Evolutionary conservation across 805 yeast genomes (phyloP).

Genomic region (Saturnispora zaruensis): DNA sequence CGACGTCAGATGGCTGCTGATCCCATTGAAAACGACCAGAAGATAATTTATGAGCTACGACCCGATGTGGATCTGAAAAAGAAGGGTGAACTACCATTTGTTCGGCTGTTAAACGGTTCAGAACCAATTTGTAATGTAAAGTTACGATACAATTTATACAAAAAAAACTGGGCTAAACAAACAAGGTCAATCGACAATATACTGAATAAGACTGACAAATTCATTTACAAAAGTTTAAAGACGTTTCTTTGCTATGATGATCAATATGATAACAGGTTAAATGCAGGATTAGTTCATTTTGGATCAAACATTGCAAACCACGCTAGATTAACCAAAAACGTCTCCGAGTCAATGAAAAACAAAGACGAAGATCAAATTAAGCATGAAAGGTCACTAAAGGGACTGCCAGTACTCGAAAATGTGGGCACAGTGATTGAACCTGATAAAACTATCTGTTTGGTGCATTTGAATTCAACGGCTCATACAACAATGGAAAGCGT

Average conservation of each 20-base stretch:
- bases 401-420: neutral
- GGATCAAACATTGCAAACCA: slow-evolving; percentile 38
- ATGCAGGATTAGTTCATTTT: slow-evolving; percentile 31
- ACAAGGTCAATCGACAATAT: slow-evolving; percentile 24
- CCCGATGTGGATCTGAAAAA: slow-evolving; percentile 6
- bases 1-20: neutral
- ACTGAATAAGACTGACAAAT: slow-evolving; percentile 28
- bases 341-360: slow-evolving; percentile 12
- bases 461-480: slow-evolving; percentile 13
- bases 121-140: slow-evolving; percentile 33
- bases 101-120: slow-evolving; percentile 34
- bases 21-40: slow-evolving; percentile 25
- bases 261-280: slow-evolving; percentile 24
- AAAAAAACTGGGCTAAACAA: slow-evolving; percentile 32
- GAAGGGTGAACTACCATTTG: slow-evolving; percentile 31
- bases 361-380: slow-evolving; percentile 7
- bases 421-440: slow-evolving; percentile 12
- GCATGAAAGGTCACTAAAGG: neutral
- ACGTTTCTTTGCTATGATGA: slow-evolving; percentile 17
- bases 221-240: slow-evolving; percentile 28
- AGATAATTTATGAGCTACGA: slow-evolving; percentile 24
- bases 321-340: slow-evolving; percentile 27
- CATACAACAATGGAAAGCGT: slow-evolving; percentile 12
- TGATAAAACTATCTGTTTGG: slow-evolving; percentile 13
- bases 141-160: slow-evolving; percentile 35